These are phyloP conservation scores for Pseudozyma hubeiensis DNA, from an alignment of 1,284 basidiomycete species.

Conservation along the genomic window DNA sequence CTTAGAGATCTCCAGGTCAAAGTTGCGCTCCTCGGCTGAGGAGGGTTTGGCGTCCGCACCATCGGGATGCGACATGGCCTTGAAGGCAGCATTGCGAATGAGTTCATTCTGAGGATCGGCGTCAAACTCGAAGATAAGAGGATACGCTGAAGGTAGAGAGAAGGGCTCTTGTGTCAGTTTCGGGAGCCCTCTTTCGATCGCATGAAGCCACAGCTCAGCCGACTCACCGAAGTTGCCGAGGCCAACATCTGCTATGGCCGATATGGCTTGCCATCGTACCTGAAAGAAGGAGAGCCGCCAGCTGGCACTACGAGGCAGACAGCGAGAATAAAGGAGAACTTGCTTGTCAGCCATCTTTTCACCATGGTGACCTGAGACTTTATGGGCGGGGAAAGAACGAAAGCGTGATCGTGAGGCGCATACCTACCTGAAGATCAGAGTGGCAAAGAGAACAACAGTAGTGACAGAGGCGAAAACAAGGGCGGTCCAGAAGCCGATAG, in stretches of 20 bases:
- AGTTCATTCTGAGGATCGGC: conserved; percentile 42
- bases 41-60: conserved; percentile 21
- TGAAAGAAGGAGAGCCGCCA: conserved; percentile 40
- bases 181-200: too few species aligned
- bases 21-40: conserved; percentile 41
- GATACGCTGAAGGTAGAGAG: conserved; percentile 56
- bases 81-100: conserved; percentile 59
- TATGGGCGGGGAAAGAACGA: not conserved
- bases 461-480: conserved; percentile 23
- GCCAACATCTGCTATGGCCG: conserved; percentile 18
- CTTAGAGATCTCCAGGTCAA: conserved; percentile 53
- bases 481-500: conserved; percentile 17
- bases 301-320: conserved; percentile 13
- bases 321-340: not conserved
- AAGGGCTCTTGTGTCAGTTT: not conserved
- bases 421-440: conserved; percentile 29
- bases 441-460: conserved; percentile 23
- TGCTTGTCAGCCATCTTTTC: not conserved
- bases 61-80: conserved; percentile 48
- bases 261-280: conserved; percentile 16
- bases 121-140: conserved; percentile 65
- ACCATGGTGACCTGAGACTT: too few species aligned
- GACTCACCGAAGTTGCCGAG: conserved; percentile 39
- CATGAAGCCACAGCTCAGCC: too few species aligned
- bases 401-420: not conserved